These are phyloP conservation scores for Cyberlindnera galapagoensis DNA, from an alignment of 805 yeast genomes.

Conservation along the genomic window DNA sequence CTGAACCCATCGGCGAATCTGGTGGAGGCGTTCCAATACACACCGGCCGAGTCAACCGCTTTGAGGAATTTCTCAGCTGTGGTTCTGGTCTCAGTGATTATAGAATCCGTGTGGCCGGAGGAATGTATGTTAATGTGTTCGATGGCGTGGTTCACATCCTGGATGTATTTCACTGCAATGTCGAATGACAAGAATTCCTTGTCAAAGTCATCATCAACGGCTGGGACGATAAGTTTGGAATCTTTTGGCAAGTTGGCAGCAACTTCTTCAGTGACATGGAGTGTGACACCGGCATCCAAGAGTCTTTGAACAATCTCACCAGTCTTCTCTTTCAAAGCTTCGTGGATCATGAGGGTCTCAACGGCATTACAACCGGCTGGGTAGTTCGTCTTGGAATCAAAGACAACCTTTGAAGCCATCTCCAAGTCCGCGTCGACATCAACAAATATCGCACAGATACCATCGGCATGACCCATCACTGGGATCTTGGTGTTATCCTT, in stretches of 20 bases:
- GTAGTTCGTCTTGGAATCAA: slow-evolving; percentile 91
- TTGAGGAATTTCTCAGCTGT: slow-evolving; percentile 72
- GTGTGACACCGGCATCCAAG: slow-evolving; percentile 58
- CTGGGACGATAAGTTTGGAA: slow-evolving; percentile 33
- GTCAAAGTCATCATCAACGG: slow-evolving; percentile 64
- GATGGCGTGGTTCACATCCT: slow-evolving; percentile 65
- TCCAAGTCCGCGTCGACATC: slow-evolving; percentile 70
- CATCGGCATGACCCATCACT: slow-evolving; percentile 98
- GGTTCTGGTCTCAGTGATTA: slow-evolving; percentile 67
- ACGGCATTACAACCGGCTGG: slow-evolving; percentile 99
- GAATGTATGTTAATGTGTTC: slow-evolving; percentile 84
- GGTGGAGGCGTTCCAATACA: slow-evolving; percentile 96
- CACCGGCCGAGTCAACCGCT: slow-evolving; percentile 92
- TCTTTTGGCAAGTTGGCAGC: slow-evolving; percentile 22
- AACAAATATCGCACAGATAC: slow-evolving; percentile 84
- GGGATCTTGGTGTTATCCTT: slow-evolving; percentile 90
- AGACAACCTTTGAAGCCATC: slow-evolving; percentile 68
- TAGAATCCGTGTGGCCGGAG: slow-evolving; percentile 93
- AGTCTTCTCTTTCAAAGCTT: slow-evolving; percentile 30
- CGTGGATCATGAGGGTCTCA: slow-evolving; percentile 73
- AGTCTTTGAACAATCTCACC: slow-evolving; percentile 38
- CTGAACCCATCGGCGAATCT: slow-evolving; percentile 98
- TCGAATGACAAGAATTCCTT: slow-evolving; percentile 81
- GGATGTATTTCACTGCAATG: slow-evolving; percentile 64
- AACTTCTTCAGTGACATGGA: slow-evolving; percentile 59